Percentiles rank a stretch among this genome's conserved stretches.
phyloP scores from a whole-genome alignment of 345 rosid genomes.

The Syzygium grande region DNA sequence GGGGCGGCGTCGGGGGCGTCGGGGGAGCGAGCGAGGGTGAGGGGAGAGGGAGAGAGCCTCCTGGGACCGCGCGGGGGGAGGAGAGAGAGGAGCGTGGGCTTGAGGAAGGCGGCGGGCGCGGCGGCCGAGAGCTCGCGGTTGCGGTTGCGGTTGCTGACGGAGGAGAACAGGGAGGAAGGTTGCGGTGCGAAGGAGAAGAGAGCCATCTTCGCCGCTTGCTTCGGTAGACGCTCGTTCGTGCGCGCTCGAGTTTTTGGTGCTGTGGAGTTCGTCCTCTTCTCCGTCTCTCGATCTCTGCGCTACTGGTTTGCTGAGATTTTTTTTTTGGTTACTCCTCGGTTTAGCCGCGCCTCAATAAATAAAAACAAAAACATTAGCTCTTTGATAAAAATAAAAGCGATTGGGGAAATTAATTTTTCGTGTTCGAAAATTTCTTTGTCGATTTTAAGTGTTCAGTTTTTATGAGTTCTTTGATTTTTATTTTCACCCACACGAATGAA shows the following conservation, averaged over 20 bases:
- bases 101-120: background rate
- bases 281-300: background rate
- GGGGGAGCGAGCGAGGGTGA: constrained; percentile 3
- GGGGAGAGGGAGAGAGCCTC: background rate
- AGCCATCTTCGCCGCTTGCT: constrained; percentile 17
- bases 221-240: background rate
- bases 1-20: constrained; percentile 1
- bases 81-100: background rate
- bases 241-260: background rate
- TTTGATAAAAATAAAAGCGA: background rate
- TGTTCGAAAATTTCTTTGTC: too few species aligned
- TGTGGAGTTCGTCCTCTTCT: too few species aligned
- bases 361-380: background rate
- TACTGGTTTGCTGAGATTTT: background rate
- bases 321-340: background rate
- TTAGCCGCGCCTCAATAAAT: background rate
- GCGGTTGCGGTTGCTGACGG: background rate
- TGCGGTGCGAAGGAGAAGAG: constrained; percentile 18
- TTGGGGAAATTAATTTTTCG: too few species aligned
- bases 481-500: too few species aligned
- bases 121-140: background rate
- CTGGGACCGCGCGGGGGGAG: background rate
- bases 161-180: constrained; percentile 3
- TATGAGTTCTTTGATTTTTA: too few species aligned
- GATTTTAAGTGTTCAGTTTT: too few species aligned